These are phyloP conservation scores for Cladosporium sp. DNA, from an alignment of 2,329 filamentous ascomycete genomes.

Conservation along the genomic window DNA sequence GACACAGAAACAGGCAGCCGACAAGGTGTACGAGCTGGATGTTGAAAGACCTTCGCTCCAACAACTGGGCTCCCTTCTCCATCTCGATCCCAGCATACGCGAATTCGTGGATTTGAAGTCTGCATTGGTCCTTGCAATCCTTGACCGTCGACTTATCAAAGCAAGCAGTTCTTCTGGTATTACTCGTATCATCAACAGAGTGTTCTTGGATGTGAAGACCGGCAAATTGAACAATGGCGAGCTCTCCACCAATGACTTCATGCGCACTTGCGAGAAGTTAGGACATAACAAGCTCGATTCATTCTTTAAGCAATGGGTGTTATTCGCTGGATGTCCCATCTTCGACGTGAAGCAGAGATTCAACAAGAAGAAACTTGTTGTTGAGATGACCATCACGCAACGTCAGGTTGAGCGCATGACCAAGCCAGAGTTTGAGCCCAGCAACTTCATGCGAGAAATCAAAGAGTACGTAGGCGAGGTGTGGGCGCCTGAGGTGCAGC, in stretches of 20 bases:
- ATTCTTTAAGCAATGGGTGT: constrained; percentile 94
- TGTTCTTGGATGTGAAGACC: constrained; percentile 83
- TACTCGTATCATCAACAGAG: constrained; percentile 78
- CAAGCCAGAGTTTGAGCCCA: constrained; percentile 63
- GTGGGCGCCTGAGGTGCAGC: constrained; percentile 58
- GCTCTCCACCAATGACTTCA: constrained; percentile 76
- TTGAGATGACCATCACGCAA: constrained; percentile 87
- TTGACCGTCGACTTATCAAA: constrained; percentile 89
- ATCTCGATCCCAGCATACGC: constrained; percentile 79
- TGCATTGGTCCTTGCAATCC: constrained; percentile 85
- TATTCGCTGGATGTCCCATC: constrained; percentile 81
- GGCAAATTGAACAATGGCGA: constrained; percentile 70
- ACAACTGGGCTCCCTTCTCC: constrained; percentile 73
- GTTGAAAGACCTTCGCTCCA: constrained; percentile 78
- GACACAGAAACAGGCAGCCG: constrained; percentile 80
- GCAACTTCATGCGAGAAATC: constrained; percentile 79
- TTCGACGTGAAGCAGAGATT: constrained; percentile 87
- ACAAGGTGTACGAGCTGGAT: constrained; percentile 79
- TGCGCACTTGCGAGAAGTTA: constrained; percentile 81
- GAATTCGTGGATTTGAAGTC: constrained; percentile 92
- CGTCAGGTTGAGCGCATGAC: constrained; percentile 61
- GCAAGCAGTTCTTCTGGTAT: constrained; percentile 81
- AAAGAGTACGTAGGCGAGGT: constrained; percentile 76
- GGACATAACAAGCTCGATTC: constrained; percentile 82
- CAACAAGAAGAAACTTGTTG: constrained; percentile 95